These are phyloP conservation scores for Teratosphaeria destructans DNA, from an alignment of 2,329 filamentous ascomycete species.

Conservation along the genomic window DNA sequence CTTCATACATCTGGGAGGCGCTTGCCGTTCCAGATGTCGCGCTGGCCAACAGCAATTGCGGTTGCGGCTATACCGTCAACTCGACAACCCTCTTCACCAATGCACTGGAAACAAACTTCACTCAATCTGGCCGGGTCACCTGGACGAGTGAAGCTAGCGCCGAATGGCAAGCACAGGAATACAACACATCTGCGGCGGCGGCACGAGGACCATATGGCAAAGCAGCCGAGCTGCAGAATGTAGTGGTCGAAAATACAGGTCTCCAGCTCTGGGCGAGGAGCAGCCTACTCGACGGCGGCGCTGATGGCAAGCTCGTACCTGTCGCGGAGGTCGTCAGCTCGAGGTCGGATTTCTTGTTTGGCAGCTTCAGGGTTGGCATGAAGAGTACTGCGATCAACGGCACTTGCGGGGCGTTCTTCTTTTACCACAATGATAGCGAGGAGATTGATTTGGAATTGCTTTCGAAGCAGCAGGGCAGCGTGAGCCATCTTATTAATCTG, in stretches of 20 bases:
- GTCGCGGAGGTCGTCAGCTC: slow-evolving; percentile 54
- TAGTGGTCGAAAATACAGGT: slow-evolving; percentile 43
- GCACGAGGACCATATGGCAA: slow-evolving; percentile 58
- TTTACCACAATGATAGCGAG: slow-evolving; percentile 70
- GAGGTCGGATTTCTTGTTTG: slow-evolving; percentile 55
- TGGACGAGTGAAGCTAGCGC: slow-evolving; percentile 13
- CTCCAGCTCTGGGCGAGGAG: slow-evolving; percentile 48
- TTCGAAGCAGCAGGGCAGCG: slow-evolving; percentile 38
- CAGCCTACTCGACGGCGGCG: slow-evolving; percentile 12
- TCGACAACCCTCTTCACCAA: slow-evolving; percentile 53
- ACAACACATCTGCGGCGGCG: slow-evolving; percentile 49
- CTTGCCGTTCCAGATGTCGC: background rate
- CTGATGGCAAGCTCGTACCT: slow-evolving; percentile 35
- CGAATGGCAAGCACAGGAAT: slow-evolving; percentile 58
- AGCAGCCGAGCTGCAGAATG: slow-evolving; percentile 47
- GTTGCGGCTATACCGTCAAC: slow-evolving; percentile 59
- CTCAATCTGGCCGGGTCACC: slow-evolving; percentile 27
- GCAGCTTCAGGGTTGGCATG: slow-evolving; percentile 59
- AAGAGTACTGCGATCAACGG: slow-evolving; percentile 51
- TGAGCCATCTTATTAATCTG: slow-evolving; percentile 55
- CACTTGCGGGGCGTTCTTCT: slow-evolving; percentile 73
- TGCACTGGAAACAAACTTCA: slow-evolving; percentile 61
- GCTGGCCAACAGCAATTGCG: slow-evolving; percentile 39
- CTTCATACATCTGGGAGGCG: background rate
- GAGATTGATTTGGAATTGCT: slow-evolving; percentile 73